These are phyloP conservation scores for Pleurotus sapidus DNA, from an alignment of 768 basidiomycete genomes.

Conservation along the genomic window DNA sequence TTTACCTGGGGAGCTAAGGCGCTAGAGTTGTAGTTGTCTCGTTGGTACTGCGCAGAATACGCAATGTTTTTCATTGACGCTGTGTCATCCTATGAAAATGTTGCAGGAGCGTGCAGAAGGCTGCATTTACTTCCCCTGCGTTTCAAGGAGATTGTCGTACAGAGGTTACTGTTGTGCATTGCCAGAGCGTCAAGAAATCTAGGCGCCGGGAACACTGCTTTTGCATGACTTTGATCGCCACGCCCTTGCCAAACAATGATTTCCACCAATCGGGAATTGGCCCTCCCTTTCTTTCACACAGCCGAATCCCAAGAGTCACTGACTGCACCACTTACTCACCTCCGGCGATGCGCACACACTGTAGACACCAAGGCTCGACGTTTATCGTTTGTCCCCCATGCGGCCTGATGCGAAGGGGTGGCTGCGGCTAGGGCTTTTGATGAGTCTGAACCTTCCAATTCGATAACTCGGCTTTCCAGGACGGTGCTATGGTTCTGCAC, in stretches of 20 bases:
- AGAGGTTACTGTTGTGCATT: not conserved
- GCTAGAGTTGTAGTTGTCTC: no score
- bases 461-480: not conserved
- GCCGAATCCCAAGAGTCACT: not conserved
- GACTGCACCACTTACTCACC: no score
- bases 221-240: not conserved
- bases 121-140: not conserved
- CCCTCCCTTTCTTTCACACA: not conserved
- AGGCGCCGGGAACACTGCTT: not conserved
- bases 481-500: not conserved
- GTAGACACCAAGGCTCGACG: not conserved
- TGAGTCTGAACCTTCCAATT: not conserved
- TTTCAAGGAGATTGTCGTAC: conserved; percentile 1
- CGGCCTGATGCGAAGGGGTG: not conserved
- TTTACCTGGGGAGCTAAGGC: no score
- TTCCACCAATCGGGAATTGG: not conserved
- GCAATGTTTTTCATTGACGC: no score
- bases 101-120: not conserved
- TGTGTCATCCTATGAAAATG: not conserved
- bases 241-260: not conserved
- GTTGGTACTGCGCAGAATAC: no score
- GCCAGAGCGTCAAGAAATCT: not conserved
- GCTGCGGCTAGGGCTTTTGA: not conserved
- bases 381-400: not conserved
- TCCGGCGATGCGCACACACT: conserved; percentile 6